Percentiles rank a stretch among this genome's conserved stretches.
These are phyloP conservation scores for Microcera coccophila DNA, from an alignment of 2,329 filamentous ascomycete genomes.

Conservation along the genomic window DNA sequence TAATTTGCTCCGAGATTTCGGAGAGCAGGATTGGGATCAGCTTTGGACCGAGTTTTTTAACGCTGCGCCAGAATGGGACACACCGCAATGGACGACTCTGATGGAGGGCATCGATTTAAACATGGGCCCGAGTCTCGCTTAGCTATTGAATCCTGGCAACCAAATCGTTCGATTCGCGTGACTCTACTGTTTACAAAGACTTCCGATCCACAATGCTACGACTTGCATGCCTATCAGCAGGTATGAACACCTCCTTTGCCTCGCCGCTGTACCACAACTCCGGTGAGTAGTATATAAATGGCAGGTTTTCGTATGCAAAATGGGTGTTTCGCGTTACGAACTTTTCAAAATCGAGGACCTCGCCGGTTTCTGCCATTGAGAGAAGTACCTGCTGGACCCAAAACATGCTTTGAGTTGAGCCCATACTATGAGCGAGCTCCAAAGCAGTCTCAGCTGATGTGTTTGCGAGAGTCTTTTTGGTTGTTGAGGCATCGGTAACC, in stretches of 20 bases:
- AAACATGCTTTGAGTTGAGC: constrained; percentile 25
- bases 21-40: constrained; percentile 6
- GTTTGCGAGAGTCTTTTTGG: constrained; percentile 1
- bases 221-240: constrained; percentile 20
- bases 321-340: constrained; percentile 18
- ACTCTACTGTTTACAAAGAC: not conserved
- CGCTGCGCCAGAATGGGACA: constrained; percentile 8
- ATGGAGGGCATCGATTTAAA: constrained; percentile 2
- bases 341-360: constrained; percentile 11
- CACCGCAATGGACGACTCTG: constrained; percentile 4
- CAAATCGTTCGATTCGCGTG: not conserved
- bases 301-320: constrained; percentile 27
- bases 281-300: constrained; percentile 26
- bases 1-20: not conserved
- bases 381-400: constrained; percentile 27
- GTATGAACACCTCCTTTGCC: constrained; percentile 19
- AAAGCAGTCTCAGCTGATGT: constrained; percentile 11
- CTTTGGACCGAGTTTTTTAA: constrained; percentile 10
- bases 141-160: not conserved
- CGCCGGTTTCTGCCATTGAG: constrained; percentile 5
- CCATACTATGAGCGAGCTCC: constrained; percentile 14
- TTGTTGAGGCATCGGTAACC: not conserved
- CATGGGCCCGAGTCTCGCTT: not conserved
- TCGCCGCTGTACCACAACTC: constrained; percentile 27
- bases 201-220: constrained; percentile 17